phyloP scores from a whole-genome alignment of 208 protist species.

The Trypanosoma rangeli region DNA sequence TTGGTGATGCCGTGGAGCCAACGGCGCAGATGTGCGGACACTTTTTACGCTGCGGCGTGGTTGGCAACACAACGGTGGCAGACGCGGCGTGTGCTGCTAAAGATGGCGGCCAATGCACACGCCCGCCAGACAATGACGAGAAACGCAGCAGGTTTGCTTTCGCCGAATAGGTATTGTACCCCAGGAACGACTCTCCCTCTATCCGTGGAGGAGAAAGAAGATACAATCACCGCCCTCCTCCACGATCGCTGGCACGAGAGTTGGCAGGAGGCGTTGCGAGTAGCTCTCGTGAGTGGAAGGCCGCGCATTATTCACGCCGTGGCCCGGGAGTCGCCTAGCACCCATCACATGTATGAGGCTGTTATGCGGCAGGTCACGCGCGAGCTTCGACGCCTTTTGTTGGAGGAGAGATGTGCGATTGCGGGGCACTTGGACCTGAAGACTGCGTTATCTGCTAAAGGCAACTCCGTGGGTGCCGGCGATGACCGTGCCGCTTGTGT shows the following conservation, averaged over 20 bases:
- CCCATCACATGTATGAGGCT: slow-evolving; percentile 37
- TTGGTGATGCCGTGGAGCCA: slow-evolving; percentile 49
- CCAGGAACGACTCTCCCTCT: slow-evolving; percentile 38
- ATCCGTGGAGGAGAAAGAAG: slow-evolving; percentile 34
- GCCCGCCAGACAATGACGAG: not conserved
- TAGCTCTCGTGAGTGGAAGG: slow-evolving; percentile 43
- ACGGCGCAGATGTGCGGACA: slow-evolving; percentile 50
- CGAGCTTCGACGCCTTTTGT: slow-evolving; percentile 24
- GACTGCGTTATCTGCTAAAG: not conserved
- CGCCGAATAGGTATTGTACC: not conserved
- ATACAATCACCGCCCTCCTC: slow-evolving; percentile 33
- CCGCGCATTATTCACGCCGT: slow-evolving; percentile 39
- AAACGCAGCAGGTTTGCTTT: not conserved
- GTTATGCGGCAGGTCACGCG: slow-evolving; percentile 12
- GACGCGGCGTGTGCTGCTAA: slow-evolving; percentile 30
- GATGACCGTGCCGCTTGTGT: slow-evolving; percentile 11
- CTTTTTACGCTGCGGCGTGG: slow-evolving; percentile 48
- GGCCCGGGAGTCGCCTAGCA: slow-evolving; percentile 32
- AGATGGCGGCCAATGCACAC: slow-evolving; percentile 2
- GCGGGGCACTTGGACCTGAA: slow-evolving; percentile 28
- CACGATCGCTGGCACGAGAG: slow-evolving; percentile 59
- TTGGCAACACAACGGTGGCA: slow-evolving; percentile 25
- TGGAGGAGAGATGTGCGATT: slow-evolving; percentile 38
- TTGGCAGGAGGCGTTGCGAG: slow-evolving; percentile 63
- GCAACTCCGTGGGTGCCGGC: not conserved